Evolutionary conservation across 2,329 filamentous ascomycete species (phyloP).

Genomic region (Aspergillus spinulosporus): DNA sequence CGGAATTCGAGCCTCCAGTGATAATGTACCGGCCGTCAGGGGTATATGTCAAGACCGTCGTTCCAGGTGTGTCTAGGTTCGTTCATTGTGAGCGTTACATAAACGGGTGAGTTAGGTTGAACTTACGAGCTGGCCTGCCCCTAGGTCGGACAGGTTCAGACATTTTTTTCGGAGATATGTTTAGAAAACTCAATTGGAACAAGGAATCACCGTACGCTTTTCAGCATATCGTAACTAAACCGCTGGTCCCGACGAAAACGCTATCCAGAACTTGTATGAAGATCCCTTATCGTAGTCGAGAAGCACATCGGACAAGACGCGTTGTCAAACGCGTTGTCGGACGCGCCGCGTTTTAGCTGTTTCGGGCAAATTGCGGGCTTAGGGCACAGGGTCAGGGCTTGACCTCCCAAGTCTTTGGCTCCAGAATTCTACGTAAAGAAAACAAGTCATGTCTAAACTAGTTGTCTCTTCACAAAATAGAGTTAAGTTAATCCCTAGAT

Average conservation of each 20-base stretch:
- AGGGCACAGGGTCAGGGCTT: constrained; percentile 36
- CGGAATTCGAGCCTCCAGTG: constrained; percentile 91
- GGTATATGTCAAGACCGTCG: constrained; percentile 85
- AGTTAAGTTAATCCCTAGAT: neutral
- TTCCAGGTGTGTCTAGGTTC: constrained; percentile 73
- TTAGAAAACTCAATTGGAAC: constrained; percentile 5
- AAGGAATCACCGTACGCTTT: constrained; percentile 5
- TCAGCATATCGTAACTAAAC: constrained; percentile 7
- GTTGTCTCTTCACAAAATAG: no score
- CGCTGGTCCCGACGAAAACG: no score
- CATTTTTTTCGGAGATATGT: constrained; percentile 27
- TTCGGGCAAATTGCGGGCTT: constrained; percentile 29
- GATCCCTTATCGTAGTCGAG: neutral
- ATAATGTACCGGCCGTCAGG: constrained; percentile 82
- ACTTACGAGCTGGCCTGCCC: constrained; percentile 52
- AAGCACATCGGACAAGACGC: neutral
- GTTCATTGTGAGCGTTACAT: neutral
- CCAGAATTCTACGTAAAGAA: no score
- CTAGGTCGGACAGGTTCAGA: constrained; percentile 40
- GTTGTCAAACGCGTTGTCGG: neutral
- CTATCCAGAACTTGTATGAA: neutral
- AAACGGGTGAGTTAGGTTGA: neutral
- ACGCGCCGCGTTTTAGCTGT: constrained; percentile 20
- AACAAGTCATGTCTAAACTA: no score
- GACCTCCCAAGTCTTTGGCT: neutral